phyloP scores from a whole-genome alignment of 2,329 filamentous ascomycete genomes.

The Rhynchosporium graminicola region DNA sequence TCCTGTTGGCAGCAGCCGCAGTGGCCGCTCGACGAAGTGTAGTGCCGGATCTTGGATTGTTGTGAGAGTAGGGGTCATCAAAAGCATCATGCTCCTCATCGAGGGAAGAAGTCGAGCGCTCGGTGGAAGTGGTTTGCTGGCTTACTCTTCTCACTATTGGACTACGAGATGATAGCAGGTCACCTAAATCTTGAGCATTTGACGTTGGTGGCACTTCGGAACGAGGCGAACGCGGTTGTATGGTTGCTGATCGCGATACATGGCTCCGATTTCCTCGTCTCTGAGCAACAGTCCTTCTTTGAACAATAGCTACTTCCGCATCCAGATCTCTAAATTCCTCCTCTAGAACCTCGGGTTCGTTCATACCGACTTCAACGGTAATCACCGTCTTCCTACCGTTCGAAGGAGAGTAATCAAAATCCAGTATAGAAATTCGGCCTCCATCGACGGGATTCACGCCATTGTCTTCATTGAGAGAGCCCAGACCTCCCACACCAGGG shows the following conservation, averaged over 20 bases:
- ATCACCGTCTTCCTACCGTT: constrained; percentile 60
- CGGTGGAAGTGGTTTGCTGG: constrained; percentile 25
- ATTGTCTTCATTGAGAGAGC: constrained; percentile 63
- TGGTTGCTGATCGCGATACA: constrained; percentile 53
- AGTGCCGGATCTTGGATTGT: constrained; percentile 67
- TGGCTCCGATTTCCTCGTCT: constrained; percentile 50
- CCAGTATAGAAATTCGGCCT: constrained; percentile 69
- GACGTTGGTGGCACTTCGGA: constrained; percentile 34
- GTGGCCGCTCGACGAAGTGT: constrained; percentile 73
- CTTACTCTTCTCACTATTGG: constrained; percentile 26
- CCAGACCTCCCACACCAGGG: constrained; percentile 63
- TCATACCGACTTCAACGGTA: constrained; percentile 73
- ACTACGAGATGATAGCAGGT: constrained; percentile 26
- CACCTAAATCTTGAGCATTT: constrained; percentile 26
- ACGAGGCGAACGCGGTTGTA: constrained; percentile 32
- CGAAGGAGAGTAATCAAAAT: constrained; percentile 65
- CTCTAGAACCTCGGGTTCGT: constrained; percentile 67
- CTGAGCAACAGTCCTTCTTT: constrained; percentile 70
- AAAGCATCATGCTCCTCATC: constrained; percentile 52
- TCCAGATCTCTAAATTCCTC: constrained; percentile 75
- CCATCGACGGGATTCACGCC: constrained; percentile 76
- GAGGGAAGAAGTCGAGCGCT: constrained; percentile 35
- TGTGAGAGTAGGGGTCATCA: constrained; percentile 73
- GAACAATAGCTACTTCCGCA: constrained; percentile 76
- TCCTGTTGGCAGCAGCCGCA: constrained; percentile 73